Percentiles rank a stretch among this genome's conserved stretches.
Evolutionary conservation across 345 rosid species (phyloP).

Genomic region (Aethionema arabicum): DNA sequence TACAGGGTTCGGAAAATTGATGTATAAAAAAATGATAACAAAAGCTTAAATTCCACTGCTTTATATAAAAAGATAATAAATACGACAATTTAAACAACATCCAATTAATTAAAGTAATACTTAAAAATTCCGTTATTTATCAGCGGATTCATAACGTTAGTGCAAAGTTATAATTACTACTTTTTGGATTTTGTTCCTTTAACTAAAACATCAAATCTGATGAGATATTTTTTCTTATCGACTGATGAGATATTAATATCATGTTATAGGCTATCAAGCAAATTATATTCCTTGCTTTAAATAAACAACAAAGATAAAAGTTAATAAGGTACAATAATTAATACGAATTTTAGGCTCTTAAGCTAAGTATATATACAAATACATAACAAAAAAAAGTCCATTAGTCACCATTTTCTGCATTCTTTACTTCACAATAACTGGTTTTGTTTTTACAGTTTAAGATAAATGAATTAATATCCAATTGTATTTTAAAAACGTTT

Average conservation of each 20-base stretch:
- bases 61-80: too few species aligned
- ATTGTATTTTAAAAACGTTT: conserved; percentile 11
- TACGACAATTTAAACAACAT: too few species aligned
- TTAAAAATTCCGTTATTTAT: too few species aligned
- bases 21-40: too few species aligned
- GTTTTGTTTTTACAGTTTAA: too few species aligned
- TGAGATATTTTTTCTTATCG: too few species aligned
- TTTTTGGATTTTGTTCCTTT: conserved; percentile 11
- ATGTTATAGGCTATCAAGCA: conserved; percentile 15
- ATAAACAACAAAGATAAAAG: not conserved
- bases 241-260: not conserved
- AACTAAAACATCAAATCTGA: not conserved
- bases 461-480: not conserved
- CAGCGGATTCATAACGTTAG: conserved; percentile 24
- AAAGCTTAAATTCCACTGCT: too few species aligned
- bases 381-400: not conserved
- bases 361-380: conserved; percentile 27
- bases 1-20: too few species aligned
- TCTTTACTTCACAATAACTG: too few species aligned
- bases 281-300: conserved; percentile 12
- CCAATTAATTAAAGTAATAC: too few species aligned
- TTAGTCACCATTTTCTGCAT: too few species aligned
- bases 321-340: too few species aligned
- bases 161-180: conserved; percentile 14
- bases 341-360: conserved; percentile 11